Evolutionary conservation across 1,284 basidiomycete genomes (phyloP), one percentile per base, ranked within the genome.

Genomic region (Peniophora sp.): DNA sequence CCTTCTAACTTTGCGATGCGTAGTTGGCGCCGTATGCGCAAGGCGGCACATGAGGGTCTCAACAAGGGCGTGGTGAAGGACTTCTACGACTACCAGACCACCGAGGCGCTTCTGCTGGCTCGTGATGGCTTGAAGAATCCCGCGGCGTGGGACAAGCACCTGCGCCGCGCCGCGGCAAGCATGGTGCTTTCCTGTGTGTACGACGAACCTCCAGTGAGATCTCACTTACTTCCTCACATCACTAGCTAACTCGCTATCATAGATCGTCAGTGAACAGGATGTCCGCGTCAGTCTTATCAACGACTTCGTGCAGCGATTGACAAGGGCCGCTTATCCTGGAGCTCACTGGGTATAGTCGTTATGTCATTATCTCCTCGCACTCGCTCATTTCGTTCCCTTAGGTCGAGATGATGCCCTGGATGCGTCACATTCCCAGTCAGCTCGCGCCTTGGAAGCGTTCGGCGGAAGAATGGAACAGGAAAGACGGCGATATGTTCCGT

Each of bases 11-110:
- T 10, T 17, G 8, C 16, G 38, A 5, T 20, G 12, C 9, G 8
- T 8, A 56, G 55, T 24, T 56, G 55, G 55, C 51, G 55, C 27
- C 51, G 52, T 19, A 50, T 53, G 55, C 55, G 55, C 35, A 56
- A 56, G 41, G 55, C 55, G 5, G 54, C 52, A 23, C 51, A 53
- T 24, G 55, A 56, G 20, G 55, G 55, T 19, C 48, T 56, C 11
- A 53, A 56, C 43, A 56, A 53, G 41, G 49, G 55, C 34, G 41
- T 49, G 3, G 55, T 52, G 9, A 50, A 41, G 24, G 47, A 53
- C 24, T 56, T 50, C 38, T 43, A 56, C 11, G 47, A 39, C 36
- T 25, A 49, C 14, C 55, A 56, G 36, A 50, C 50, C 19, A 51
- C 32, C 19, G 55, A 56, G 34, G 55, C 55, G 6, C 32, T 56